Base-by-base conservation (phyloP, 225 moss, liverwort and hornwort genomes). In the Polytrichum formosum region DNA sequence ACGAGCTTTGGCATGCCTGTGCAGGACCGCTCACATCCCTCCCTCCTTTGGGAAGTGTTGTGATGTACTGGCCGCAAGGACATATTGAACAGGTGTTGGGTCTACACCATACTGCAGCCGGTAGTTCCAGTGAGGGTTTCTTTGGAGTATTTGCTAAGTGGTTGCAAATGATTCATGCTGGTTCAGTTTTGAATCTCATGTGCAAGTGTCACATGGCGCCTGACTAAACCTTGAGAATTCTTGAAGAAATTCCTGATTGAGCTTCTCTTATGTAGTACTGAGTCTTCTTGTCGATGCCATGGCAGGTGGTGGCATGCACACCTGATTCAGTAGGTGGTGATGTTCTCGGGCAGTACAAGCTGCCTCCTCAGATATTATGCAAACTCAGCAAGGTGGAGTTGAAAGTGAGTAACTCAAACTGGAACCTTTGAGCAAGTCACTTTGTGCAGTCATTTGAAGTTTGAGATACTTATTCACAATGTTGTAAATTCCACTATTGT, bases 1-100 rank as follows among this genome's bases (percentile, higher is more conserved):
- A 55, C 59, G 87, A 87, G 62, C 87, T 87, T 0, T 87, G 87
- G 87, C 87, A 83, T 28, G 87, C 83, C 19, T 87, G 87, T 56
- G 87, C 87, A 4, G 87, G 87, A 17, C 83, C 87, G 1, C 83
- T 87, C 9, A 83, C 80, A 6, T 59, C 76, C 26, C 61, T 83
- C 67, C 87, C 87, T 25, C 83, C 83, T n/a, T 21, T 78, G 10
- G 65, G 78, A 4, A 81, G 87, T 66, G 30, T 75, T 55, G 87
- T 87, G 59, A 53, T 87, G 76, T 87, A 87, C 74, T 87, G 74
- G 68, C 87, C 83, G 1, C 87, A 87, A 70, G 87, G 87, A 1
- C 87, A 87, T 54, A 87, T 87, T 72, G 87, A 87, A 56, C 83
- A 87, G 87, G 87, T 87, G 54, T 37, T 16, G 63, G 65, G 18